A percentile compares a stretch with the other conserved stretches of the same genome.
Evolutionary conservation across 2,329 filamentous ascomycete species (phyloP).

Genomic region (Parastagonospora avenae): DNA sequence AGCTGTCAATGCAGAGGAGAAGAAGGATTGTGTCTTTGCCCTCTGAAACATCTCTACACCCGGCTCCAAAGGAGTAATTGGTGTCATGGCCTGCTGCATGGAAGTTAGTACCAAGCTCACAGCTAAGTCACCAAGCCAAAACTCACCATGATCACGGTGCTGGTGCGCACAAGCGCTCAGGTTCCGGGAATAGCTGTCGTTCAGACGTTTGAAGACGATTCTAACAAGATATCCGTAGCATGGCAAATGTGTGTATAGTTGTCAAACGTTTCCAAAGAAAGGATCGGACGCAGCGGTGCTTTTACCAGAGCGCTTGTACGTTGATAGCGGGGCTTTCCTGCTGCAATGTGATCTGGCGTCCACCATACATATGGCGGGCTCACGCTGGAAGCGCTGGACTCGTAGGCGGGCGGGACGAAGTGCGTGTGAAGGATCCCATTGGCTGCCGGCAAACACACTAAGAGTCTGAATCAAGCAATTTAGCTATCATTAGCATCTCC

Average conservation of each 20-base stretch:
- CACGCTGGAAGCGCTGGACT: background rate
- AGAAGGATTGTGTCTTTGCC: constrained; percentile 61
- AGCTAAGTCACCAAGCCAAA: constrained; percentile 1
- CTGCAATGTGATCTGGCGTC: constrained; percentile 15
- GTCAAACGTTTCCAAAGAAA: constrained; percentile 40
- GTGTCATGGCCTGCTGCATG: constrained; percentile 52
- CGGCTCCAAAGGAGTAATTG: constrained; percentile 50
- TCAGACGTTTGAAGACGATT: constrained; percentile 27
- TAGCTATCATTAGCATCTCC: background rate
- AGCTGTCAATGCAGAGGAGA: constrained; percentile 51
- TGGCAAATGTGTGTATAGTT: constrained; percentile 38
- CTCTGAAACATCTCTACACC: constrained; percentile 57
- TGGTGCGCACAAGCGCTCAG: constrained; percentile 22
- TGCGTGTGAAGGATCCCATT: background rate
- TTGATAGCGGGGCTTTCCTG: constrained; percentile 39
- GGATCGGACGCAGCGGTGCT: constrained; percentile 35
- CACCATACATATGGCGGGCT: background rate
- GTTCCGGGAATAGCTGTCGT: constrained; percentile 12
- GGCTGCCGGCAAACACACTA: constrained; percentile 26
- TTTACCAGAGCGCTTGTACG: constrained; percentile 49
- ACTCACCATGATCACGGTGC: constrained; percentile 45
- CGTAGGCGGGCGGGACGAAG: background rate
- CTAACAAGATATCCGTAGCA: constrained; percentile 30
- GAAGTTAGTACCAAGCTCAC: constrained; percentile 24
- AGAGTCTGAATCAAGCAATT: background rate